Evolutionary conservation across 225 moss, liverwort and hornwort genomes (phyloP), one percentile per base, ranked within the genome.

Genomic region (Takakia lepidozioides): DNA sequence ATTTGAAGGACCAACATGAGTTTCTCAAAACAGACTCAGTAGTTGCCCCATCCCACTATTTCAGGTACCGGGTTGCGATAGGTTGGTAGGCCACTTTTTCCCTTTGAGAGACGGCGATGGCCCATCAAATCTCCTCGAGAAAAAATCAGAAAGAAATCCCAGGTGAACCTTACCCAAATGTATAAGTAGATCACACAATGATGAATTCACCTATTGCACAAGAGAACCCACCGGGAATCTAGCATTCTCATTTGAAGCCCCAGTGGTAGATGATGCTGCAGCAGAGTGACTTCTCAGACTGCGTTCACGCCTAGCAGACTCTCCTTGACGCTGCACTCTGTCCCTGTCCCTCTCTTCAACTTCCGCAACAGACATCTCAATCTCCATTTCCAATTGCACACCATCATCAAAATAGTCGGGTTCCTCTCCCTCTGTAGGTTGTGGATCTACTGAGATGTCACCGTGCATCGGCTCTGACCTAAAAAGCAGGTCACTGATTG

Each of bases 351-450:
- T 80, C 67, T 89, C 84, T 64, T 86, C 88, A 34, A 88, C 86
- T 38, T 67, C 81, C 50, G 70, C 64, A 44, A 63, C 77, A 40
- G 82, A 81, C 84, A 87, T 90, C 62, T 95, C 95, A 67, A 95
- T 73, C 72, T 88, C 88, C 74, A 93, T 75, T 59, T 90, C 93
- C 76, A 93, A 73, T 74, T 81, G 76, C 62, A 73, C 58, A 42
- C 87, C 90, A 71, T 88, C 78, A 43, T 78, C 78, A 54, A 80
- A 82, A 9, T 73, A 66, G 51, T 82, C 84, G 48, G 74, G 66
- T 56, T 95, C 90, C 13, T 87, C 87, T 56, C 74, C n/a, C n/a
- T 86, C 89, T 50, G 78, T 59, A 52, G 68, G 60, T 58, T 84
- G 81, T 36, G 64, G 54, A 47, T 86, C 86, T 42, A 78, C 65